Conservation (phyloP, 176 grass and related monocot species). For the Miscanthus lutarioriparius region DNA sequence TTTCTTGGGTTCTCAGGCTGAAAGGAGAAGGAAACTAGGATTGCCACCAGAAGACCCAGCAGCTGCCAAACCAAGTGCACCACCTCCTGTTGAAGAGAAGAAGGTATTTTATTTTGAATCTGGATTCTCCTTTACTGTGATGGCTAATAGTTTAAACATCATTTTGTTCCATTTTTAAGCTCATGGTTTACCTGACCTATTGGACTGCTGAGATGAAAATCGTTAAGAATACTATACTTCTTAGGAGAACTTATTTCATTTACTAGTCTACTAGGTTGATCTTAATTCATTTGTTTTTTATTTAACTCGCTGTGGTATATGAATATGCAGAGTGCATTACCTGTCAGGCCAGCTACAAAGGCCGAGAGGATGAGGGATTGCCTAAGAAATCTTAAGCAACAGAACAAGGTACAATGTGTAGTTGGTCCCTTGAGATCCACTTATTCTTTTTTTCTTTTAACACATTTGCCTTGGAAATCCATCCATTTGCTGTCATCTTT, state of each 20-base stretch:
- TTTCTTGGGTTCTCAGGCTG: conserved; percentile 53
- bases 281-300: not conserved
- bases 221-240: not conserved
- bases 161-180: not conserved
- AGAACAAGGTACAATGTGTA: conserved; percentile 59
- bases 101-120: conserved; percentile 59
- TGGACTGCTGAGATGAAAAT: not conserved
- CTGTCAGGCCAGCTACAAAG: conserved; percentile 87
- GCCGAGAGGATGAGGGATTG: conserved; percentile 93
- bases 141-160: conserved; percentile 3
- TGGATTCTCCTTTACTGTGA: not conserved
- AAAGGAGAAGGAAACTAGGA: conserved; percentile 97
- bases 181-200: not conserved
- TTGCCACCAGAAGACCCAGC: conserved; percentile 83
- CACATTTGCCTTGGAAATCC: not conserved
- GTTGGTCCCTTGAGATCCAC: not conserved
- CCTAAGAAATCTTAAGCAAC: conserved; percentile 84
- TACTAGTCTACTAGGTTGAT: not conserved
- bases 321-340: conserved; percentile 66
- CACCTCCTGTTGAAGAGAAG: conserved; percentile 78
- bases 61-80: conserved; percentile 66
- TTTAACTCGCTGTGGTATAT: conserved; percentile 12
- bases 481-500: not conserved
- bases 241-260: not conserved
- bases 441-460: conserved; percentile 7